Conservation (phyloP, 495 filamentous ascomycete species). For the Recurvomyces mirabilis region DNA sequence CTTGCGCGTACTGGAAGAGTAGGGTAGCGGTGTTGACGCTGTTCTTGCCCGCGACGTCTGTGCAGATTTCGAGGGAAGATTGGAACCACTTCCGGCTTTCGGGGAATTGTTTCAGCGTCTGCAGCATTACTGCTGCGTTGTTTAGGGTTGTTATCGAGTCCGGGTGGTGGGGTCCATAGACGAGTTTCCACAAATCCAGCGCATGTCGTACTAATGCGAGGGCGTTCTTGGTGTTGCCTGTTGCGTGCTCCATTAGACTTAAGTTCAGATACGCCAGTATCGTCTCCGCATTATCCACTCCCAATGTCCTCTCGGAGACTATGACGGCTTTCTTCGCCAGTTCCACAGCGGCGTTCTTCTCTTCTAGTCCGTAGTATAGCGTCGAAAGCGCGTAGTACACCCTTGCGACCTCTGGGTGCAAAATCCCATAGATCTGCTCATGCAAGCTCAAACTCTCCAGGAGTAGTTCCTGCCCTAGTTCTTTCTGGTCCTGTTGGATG, state of each 20-base stretch:
- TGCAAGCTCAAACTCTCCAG: slow-evolving; percentile 91
- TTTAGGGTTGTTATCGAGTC: slow-evolving; percentile 98
- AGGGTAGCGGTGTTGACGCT: slow-evolving; percentile 92
- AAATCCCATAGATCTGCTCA: slow-evolving; percentile 96
- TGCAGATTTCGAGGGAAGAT: slow-evolving; percentile 73
- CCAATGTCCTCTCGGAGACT: slow-evolving; percentile 86
- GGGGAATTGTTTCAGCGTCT: slow-evolving; percentile 79
- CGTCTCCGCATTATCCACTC: slow-evolving; percentile 88
- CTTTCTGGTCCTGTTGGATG: slow-evolving; percentile 86
- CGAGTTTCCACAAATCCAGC: slow-evolving; percentile 90
- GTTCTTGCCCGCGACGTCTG: slow-evolving; percentile 72
- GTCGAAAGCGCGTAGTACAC: slow-evolving; percentile 91
- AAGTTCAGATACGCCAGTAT: slow-evolving; percentile 91
- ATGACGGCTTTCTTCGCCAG: slow-evolving; percentile 93
- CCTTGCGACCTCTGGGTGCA: slow-evolving; percentile 92
- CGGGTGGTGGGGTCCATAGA: slow-evolving; percentile 85
- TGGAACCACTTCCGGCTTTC: slow-evolving; percentile 96
- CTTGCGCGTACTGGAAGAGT: slow-evolving; percentile 92
- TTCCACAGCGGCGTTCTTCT: slow-evolving; percentile 90
- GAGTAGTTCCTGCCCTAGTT: slow-evolving; percentile 89
- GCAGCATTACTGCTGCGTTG: slow-evolving; percentile 97
- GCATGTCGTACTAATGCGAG: slow-evolving; percentile 83
- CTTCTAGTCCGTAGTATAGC: slow-evolving; percentile 88
- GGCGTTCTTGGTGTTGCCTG: slow-evolving; percentile 72
- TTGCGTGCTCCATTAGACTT: slow-evolving; percentile 86